Evolutionary conservation across 495 filamentous ascomycete species (phyloP), one percentile per base, ranked within the genome.

Genomic region (Monascus purpureus): DNA sequence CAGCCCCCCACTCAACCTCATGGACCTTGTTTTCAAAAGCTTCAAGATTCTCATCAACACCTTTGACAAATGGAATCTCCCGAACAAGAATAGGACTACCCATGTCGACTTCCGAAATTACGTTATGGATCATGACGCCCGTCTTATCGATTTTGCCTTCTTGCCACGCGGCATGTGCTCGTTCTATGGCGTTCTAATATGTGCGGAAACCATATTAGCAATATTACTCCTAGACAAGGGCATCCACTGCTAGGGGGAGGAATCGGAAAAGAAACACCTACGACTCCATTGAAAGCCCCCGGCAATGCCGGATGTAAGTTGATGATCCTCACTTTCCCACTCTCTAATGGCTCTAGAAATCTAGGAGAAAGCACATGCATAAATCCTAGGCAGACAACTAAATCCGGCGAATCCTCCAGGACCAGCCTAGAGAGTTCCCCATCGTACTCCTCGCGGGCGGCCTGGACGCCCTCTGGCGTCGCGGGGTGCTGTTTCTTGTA

Each of bases 61-160:
- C 77, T 35, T 73, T 67, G 28, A 55, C 60, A 40, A 85, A 77
- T 32, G 70, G 65, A 28, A 93, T 73, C 61, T 86, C 78, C 40
- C 62, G 52, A 8, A 78, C 69, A 32, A 87, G 51, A 40, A 93
- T 73, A 4, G 82, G 76, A 42, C 68, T 64, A 2, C 87, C 87
- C 49, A 76, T 70, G 55, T 93, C 87, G 25, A 93, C 84, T 43
- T 87, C 75, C 24, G 65, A 69, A 41, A 93, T 81, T 28, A 93
- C 83, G 47, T 83, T 75, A 55, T 93, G 86, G 2, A 92, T 74
- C 86, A 96, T 94, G n/a, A 90, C 76, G 1, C 86, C 86, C 1
- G 85, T 94, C 50, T 67, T 73, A 44, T 79, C 68, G 23, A 88
- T 70, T 50, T 70, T 72, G 6, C 79, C 81, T 14, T 68, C 68